These are phyloP conservation scores for Amborella trichopoda DNA, from an alignment of 164 flowering plant species.

Conservation along the genomic window DNA sequence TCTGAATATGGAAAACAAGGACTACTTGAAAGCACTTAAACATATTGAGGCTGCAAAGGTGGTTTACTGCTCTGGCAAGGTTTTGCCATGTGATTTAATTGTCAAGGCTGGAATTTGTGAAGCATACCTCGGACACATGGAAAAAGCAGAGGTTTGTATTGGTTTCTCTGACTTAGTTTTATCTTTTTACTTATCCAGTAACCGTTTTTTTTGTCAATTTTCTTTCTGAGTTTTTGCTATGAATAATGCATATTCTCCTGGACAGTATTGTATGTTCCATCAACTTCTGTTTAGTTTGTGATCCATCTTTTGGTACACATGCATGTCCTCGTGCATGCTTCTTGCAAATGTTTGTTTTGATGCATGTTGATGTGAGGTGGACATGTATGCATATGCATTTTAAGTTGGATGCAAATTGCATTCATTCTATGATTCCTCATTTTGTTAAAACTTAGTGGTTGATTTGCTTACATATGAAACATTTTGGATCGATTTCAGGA, in stretches of 20 bases:
- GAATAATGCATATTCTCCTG: too few relatives aligned
- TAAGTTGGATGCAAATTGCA: too few relatives aligned
- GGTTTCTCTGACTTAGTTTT: neutral
- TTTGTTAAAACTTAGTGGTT: neutral
- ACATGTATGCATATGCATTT: too few relatives aligned
- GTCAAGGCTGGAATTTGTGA: constrained; percentile 70
- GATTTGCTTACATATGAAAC: neutral
- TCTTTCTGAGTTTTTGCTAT: too few relatives aligned
- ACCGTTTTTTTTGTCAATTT: too few relatives aligned
- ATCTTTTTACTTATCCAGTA: too few relatives aligned
- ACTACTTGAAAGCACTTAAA: constrained; percentile 41
- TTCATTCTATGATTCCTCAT: neutral
- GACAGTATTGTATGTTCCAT: too few relatives aligned
- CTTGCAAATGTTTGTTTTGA: too few relatives aligned
- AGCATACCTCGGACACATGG: constrained; percentile 50
- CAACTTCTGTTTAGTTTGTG: too few relatives aligned
- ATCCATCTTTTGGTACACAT: too few relatives aligned
- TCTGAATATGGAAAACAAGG: constrained; percentile 37
- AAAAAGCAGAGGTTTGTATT: constrained; percentile 58
- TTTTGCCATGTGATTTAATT: constrained; percentile 35
- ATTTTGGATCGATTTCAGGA: constrained; percentile 14
- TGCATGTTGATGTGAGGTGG: too few relatives aligned
- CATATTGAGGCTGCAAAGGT: constrained; percentile 44
- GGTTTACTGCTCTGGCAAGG: constrained; percentile 22
- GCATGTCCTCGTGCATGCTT: too few relatives aligned